A percentile compares a stretch with the other conserved stretches of the same genome.
These are phyloP conservation scores for Papiliotrema nemorosa DNA, from an alignment of 1,284 basidiomycete genomes.

Conservation along the genomic window DNA sequence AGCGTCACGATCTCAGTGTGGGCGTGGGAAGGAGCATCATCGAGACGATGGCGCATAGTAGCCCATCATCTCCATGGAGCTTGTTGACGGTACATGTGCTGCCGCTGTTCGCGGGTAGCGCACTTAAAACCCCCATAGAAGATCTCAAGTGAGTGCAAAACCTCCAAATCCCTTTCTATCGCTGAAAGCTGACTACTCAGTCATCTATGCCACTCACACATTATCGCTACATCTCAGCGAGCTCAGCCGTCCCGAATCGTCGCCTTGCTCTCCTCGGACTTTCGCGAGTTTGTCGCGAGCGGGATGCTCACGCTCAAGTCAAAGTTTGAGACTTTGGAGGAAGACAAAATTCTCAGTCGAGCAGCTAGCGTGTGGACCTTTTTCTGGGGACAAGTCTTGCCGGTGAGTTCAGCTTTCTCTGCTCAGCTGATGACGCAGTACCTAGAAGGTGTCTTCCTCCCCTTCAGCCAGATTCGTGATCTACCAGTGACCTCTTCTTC, in stretches of 20 bases:
- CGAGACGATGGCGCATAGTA: constrained; percentile 36
- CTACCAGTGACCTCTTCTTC: constrained; percentile 19
- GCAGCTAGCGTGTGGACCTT: constrained; percentile 88
- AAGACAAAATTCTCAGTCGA: constrained; percentile 61
- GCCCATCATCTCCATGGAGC: constrained; percentile 62
- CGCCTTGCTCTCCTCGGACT: constrained; percentile 66
- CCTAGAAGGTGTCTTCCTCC: constrained; percentile 53
- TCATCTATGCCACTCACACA: constrained; percentile 39
- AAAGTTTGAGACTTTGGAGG: constrained; percentile 66
- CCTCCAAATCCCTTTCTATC: neutral
- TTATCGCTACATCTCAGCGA: constrained; percentile 38
- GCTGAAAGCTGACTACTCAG: constrained; percentile 15
- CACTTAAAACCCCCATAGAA: constrained; percentile 83
- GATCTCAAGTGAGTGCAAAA: constrained; percentile 74
- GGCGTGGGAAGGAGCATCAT: constrained; percentile 12
- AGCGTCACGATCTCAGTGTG: constrained; percentile 1
- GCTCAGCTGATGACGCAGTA: constrained; percentile 25
- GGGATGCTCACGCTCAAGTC: constrained; percentile 91
- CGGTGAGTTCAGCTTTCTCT: constrained; percentile 45
- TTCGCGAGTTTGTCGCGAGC: constrained; percentile 73
- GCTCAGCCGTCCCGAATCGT: constrained; percentile 47
- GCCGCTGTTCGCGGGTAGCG: constrained; percentile 87
- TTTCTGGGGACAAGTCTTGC: constrained; percentile 89
- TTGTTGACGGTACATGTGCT: constrained; percentile 78
- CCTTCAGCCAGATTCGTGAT: constrained; percentile 44